These are phyloP conservation scores for Colletotrichum tamarilloi DNA, from an alignment of 2,329 filamentous ascomycete species.

Conservation along the genomic window DNA sequence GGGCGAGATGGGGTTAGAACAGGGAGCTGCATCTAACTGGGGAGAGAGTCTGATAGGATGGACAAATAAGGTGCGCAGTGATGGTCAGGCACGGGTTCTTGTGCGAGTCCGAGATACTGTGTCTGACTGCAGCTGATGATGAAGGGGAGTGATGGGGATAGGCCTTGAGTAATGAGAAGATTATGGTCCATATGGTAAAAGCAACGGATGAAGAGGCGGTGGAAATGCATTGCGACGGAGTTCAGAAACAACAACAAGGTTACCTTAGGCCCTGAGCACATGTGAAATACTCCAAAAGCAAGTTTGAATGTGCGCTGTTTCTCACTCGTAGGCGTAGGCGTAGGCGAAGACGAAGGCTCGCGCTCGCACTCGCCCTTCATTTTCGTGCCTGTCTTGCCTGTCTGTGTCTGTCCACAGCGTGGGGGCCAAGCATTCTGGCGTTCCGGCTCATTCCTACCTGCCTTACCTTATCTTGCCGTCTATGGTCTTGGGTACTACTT, in stretches of 20 bases:
- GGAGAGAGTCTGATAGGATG: conserved; percentile 27
- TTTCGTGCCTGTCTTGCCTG: neutral
- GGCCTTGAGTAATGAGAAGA: neutral
- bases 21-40: conserved; percentile 18
- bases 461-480: neutral
- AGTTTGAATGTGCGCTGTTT: neutral
- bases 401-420: neutral
- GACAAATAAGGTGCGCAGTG: conserved; percentile 26
- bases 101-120: neutral
- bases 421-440: neutral
- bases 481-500: too few relatives aligned
- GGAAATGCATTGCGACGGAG: conserved; percentile 21
- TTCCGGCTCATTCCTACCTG: neutral
- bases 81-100: conserved; percentile 9
- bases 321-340: too few relatives aligned
- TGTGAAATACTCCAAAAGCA: neutral
- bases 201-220: neutral
- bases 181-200: neutral
- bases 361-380: neutral
- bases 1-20: conserved; percentile 9
- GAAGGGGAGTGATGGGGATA: neutral
- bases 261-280: neutral
- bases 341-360: too few relatives aligned
- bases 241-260: conserved; percentile 18
- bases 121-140: neutral